Evolutionary conservation across 2,329 filamentous ascomycete genomes (phyloP), one percentile per base, ranked within the genome.

Genomic region (Sclerotinia minor): DNA sequence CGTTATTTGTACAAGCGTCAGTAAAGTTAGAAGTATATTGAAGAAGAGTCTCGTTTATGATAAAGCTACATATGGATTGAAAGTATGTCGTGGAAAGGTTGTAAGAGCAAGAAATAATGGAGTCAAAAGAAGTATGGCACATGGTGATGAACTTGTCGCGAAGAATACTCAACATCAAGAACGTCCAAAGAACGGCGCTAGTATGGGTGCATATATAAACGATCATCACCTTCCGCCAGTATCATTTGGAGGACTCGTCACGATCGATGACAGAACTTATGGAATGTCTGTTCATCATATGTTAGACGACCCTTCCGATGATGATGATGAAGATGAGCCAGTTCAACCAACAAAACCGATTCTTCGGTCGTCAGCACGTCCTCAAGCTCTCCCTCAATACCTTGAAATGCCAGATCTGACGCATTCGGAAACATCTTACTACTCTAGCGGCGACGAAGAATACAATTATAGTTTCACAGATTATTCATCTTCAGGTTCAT

Each of bases 241-340:
- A 3, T 96, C 92, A 44, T 93, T 96, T 72, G 94, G 94, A 17
- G 94, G 94, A 11, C 84, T 97, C 5, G 87, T 98, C 52, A 81
- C 95, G 44, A 87, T 98, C 1, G 93, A 98, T 75, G 88, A 91
- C 67, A 88, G 90, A 77, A 87, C 92, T 0, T 95, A 93, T 75
- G 94, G 94, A 17, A 95, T 98, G 92, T 97, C 92, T 29, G 94
- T 98, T 0, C 94, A 98, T 75, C 94, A 98, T 78, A 94, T 98
- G 88, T 86, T 98, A 2, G 94, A 97, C 81, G 85, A 88, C 68
- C 86, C 85, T 1, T 85, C 85, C 4, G 78, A 79, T 29, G 74
- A 73, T 29, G 74, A 73, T 8, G 71, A 83, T 77, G 79, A 84
- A 76, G 78, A 81, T 74, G 47, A 78, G 74, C 67, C 77, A 73